Evolutionary conservation across 2,329 filamentous ascomycete species (phyloP).

Genomic region (Xylariaceae sp.): DNA sequence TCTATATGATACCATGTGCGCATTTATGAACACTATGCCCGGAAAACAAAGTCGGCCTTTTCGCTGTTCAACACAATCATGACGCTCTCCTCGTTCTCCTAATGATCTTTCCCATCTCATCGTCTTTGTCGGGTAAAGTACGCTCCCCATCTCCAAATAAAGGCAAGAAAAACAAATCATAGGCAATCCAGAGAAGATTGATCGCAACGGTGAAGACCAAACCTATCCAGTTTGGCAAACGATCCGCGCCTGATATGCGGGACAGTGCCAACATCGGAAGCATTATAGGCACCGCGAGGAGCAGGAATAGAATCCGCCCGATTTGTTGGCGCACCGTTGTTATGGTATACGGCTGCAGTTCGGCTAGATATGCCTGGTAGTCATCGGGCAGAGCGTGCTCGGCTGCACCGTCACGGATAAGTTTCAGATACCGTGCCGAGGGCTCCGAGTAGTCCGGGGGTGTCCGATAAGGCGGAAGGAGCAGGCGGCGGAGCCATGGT

Average conservation of each 20-base stretch:
- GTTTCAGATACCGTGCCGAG: conserved; percentile 75
- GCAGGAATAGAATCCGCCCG: conserved; percentile 60
- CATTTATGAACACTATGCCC: no score
- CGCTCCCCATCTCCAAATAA: conserved; percentile 85
- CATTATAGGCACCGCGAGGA: conserved; percentile 54
- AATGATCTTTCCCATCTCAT: conserved; percentile 2
- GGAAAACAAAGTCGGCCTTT: no score
- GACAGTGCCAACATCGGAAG: conserved; percentile 44
- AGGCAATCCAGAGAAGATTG: conserved; percentile 54
- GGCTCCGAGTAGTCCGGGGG: conserved; percentile 74
- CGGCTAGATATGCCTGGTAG: conserved; percentile 70
- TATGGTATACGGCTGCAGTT: conserved; percentile 65
- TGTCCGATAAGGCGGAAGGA: conserved; percentile 49
- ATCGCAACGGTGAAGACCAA: conserved; percentile 43
- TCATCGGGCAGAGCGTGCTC: conserved; percentile 77
- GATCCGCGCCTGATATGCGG: conserved; percentile 54
- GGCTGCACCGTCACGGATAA: conserved; percentile 72
- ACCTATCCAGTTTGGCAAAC: conserved; percentile 64
- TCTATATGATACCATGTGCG: no score
- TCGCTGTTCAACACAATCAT: no score
- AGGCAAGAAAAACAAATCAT: conserved; percentile 60
- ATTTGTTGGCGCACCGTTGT: conserved; percentile 64
- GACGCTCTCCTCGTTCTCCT: no score
- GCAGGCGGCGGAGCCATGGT: conserved; percentile 45
- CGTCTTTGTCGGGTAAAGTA: conserved; percentile 35